These are phyloP conservation scores for Russula compacta DNA, from an alignment of 768 basidiomycete species.

Conservation along the genomic window DNA sequence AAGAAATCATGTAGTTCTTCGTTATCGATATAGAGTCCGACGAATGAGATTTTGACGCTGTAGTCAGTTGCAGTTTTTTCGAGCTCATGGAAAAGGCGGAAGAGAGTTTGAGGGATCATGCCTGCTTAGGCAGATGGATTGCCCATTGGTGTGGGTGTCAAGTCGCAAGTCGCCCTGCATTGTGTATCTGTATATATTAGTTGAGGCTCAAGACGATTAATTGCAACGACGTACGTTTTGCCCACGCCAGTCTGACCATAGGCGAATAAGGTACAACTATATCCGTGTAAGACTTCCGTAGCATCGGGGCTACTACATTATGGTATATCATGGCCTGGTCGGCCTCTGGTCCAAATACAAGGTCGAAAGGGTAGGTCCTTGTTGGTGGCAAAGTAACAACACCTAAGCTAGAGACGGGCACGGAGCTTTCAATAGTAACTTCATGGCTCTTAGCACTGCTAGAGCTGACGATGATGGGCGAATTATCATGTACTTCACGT, in stretches of 20 bases:
- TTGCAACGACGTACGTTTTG: slow-evolving; percentile 91
- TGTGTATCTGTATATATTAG: slow-evolving; percentile 50
- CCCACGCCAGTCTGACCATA: slow-evolving; percentile 99
- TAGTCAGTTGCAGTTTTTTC: slow-evolving; percentile 72
- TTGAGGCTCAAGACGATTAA: too few relatives aligned
- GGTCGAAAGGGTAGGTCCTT: slow-evolving; percentile 87
- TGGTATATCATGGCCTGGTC: slow-evolving; percentile 92
- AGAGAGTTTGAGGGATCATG: slow-evolving; percentile 90
- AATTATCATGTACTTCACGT: slow-evolving; percentile 75
- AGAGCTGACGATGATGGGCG: slow-evolving; percentile 79
- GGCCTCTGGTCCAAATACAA: slow-evolving; percentile 94
- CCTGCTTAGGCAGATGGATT: slow-evolving; percentile 89
- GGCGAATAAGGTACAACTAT: slow-evolving; percentile 95
- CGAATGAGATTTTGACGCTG: slow-evolving; percentile 86
- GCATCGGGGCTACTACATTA: slow-evolving; percentile 86
- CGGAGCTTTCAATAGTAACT: slow-evolving; percentile 71
- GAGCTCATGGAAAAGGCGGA: slow-evolving; percentile 83
- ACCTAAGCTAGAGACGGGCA: slow-evolving; percentile 62
- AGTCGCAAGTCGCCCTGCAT: slow-evolving; percentile 92
- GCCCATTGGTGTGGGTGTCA: slow-evolving; percentile 79
- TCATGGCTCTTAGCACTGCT: slow-evolving; percentile 65
- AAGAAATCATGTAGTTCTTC: slow-evolving; percentile 96
- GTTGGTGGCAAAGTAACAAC: slow-evolving; percentile 62
- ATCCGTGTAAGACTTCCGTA: slow-evolving; percentile 89
- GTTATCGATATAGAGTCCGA: slow-evolving; percentile 97